Base-by-base conservation (phyloP, 2,329 filamentous ascomycete species). In the Pleomassaria siparia region DNA sequence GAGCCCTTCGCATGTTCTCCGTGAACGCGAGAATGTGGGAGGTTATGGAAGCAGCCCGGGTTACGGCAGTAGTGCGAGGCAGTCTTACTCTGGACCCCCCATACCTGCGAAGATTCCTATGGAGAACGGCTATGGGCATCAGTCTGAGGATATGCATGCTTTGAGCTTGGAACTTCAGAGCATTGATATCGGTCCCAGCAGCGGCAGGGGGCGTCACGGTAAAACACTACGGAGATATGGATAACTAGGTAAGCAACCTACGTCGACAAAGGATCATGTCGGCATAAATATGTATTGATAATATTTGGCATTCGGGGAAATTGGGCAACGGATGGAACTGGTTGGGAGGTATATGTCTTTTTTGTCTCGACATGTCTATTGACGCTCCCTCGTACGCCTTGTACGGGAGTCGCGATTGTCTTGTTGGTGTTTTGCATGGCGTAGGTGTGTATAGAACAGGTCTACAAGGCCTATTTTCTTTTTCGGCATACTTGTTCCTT, bases 61-160 rank as follows among this genome's bases (percentile, higher is more conserved):
- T 15, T 64, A 69, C 16, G 53, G 54, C 13, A 44, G 54, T 12
- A 45, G 48, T 3, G 20, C 44, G 2, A 54, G 55, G 16, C 57
- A 59, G 15, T 56, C 55, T 1, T 47, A 52, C 15, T 72, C 67
- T 15, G 75, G 73, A 0, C 86, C 86, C 11, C 82, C 84, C 0
- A 79, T 88, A 40, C 86, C 87, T 3, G 84, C 85, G n/a, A 89
- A 89, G 70, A 74, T 89, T 8, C 85, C 86, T 1, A 67, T 87
- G 18, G 63, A 69, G 59, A 56, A 79, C 76, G 70, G 67, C 4
- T 70, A 72, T 26, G 60, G 72, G 67, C 39, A 53, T 25, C 45
- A 47, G 43, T 71, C 66, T 13, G 68, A 71, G 21, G 78, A 78
- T 47, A 75, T 81, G 53, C 76, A 78, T 69, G 82, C 85, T 16